These are phyloP conservation scores for Ustilago lituana DNA, from an alignment of 1,284 basidiomycete species.

Conservation along the genomic window DNA sequence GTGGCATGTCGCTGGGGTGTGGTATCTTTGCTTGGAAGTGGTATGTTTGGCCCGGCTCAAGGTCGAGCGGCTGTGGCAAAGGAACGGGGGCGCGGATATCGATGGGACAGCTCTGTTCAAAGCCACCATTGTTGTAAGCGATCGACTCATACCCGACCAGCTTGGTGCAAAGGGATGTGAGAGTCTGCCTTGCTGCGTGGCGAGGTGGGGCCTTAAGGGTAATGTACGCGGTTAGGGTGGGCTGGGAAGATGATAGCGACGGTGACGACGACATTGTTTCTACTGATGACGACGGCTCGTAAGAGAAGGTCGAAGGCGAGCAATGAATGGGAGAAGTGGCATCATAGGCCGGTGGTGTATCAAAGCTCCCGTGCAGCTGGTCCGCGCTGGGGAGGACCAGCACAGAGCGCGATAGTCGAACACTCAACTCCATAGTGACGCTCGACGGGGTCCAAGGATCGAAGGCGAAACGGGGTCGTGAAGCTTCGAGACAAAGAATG, in stretches of 20 bases:
- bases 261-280: too few relatives aligned
- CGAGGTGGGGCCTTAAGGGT: neutral
- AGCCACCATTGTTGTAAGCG: slow-evolving; percentile 11
- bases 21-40: slow-evolving; percentile 7
- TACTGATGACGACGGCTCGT: neutral
- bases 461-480: neutral
- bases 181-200: neutral
- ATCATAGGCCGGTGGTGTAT: slow-evolving; percentile 2
- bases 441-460: too few relatives aligned
- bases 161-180: slow-evolving; percentile 7
- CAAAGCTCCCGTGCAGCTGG: neutral
- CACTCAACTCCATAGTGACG: slow-evolving; percentile 1
- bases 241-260: too few relatives aligned
- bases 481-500: too few relatives aligned
- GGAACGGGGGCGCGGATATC: slow-evolving; percentile 1
- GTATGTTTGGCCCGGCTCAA: slow-evolving; percentile 1
- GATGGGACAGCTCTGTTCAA: slow-evolving; percentile 18
- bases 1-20: slow-evolving; percentile 2
- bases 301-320: too few relatives aligned
- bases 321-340: too few relatives aligned
- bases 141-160: slow-evolving; percentile 16
- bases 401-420: neutral
- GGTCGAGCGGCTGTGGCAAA: neutral
- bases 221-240: slow-evolving; percentile 5
- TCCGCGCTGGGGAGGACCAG: neutral